Conservation (phyloP, 768 basidiomycete species). For the Kondoa malvinella region DNA sequence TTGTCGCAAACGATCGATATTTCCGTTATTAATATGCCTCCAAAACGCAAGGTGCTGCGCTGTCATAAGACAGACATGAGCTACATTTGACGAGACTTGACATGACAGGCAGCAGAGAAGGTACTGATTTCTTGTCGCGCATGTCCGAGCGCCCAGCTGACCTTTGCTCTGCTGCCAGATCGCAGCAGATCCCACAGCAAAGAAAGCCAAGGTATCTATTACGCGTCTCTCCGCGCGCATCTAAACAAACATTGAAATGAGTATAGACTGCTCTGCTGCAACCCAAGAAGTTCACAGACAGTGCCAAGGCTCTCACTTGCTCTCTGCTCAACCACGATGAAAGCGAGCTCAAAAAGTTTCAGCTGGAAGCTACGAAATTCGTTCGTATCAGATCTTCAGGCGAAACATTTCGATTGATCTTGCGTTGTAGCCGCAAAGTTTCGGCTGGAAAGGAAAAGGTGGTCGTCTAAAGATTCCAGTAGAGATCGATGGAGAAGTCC, state of each 20-base stretch:
- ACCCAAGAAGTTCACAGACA: neutral
- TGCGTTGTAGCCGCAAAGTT: neutral
- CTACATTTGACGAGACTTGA: neutral
- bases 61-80: neutral
- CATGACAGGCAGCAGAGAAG: neutral
- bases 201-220: neutral
- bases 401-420: neutral
- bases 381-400: neutral
- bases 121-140: neutral
- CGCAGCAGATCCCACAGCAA: neutral
- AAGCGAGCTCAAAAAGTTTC: neutral
- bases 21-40: too few species aligned
- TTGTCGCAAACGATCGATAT: too few species aligned
- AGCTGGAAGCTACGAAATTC: neutral
- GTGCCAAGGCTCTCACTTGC: neutral
- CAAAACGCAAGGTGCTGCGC: neutral
- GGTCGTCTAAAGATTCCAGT: neutral
- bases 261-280: too few species aligned
- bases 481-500: neutral
- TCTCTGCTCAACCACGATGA: neutral
- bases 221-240: neutral
- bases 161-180: neutral
- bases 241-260: neutral
- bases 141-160: neutral
- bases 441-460: neutral